Evolutionary conservation across 2,329 filamentous ascomycete species (phyloP), one percentile per base, ranked within the genome.

Genomic region (Xylariaceae sp.): DNA sequence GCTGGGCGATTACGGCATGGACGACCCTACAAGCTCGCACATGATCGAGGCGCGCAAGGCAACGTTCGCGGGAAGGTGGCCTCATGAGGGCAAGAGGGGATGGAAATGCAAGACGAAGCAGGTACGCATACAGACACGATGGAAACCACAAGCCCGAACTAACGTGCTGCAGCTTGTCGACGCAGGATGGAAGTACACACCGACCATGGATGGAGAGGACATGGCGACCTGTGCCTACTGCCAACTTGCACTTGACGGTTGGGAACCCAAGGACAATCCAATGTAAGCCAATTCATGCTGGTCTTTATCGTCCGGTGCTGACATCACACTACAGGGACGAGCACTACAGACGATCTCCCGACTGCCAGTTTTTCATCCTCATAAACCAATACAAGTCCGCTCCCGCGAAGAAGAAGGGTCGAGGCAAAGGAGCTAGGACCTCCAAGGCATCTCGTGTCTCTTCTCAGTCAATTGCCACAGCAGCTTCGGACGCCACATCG

Each of bases 221-320:
- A 85, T 90, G 63, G 85, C 86, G 8, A 92, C 83, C 9, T 98
- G 92, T 56, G 73, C 84, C 18, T 95, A 96, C 61, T 98, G 92
- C 63, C 77, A 83, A 37, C 64, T 96, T 12, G 87, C 83, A 9
- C 72, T 98, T 9, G 90, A 96, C 57, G 88, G 88, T 5, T 98
- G 93, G 92, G 92, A 96, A 54, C 81, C 83, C 2, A 80, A 81
- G 38, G 92, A 98, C 57, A 86, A 94, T 54, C 92, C 92, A 40
- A 75, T 83, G 79, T 88, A 58, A 61, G 82, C 61, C 39, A 17
- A 22, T 18, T 26, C 9, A 14, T 10, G 7, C 10, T 5, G 11
- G 10, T 19, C 15, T 29, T 3, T n/a, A n/a, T n/a, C n/a, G n/a
- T 30, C 3, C 12, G 21, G 10, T 21, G 28, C 36, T 45, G 37